Base-by-base conservation (phyloP, 2,329 filamentous ascomycete species). In the Aspergillus unguis region DNA sequence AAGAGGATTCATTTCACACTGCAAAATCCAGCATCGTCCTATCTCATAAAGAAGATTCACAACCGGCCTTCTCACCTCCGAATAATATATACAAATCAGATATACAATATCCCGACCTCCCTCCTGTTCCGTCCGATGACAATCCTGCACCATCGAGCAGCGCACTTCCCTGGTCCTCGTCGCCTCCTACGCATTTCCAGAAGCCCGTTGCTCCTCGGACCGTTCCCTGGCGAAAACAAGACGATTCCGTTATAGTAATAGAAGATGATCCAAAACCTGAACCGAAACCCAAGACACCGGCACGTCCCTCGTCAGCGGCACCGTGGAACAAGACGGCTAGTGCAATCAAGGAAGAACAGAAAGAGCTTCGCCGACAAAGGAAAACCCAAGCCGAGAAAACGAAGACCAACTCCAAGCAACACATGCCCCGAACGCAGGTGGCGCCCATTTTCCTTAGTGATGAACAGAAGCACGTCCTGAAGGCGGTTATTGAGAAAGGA, bases 391-490 rank as follows among this genome's bases (percentile, higher is more conserved):
- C 32, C 2, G 72, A 75, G 36, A 74, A 79, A 35, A 71, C 75
- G 8, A 68, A 68, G 26, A 65, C 67, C 35, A 77, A 58, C 29
- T 68, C 58, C 70, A 74, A 55, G 74, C 73, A 55, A 70, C 71
- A 59, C 40, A 60, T 49, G 41, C 63, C 54, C 23, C 66, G 38
- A 46, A 62, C 55, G 58, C 76, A 64, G 55, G 70, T 82, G 51
- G 73, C 82, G 27, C 73, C 80, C 7, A 80, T 95, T 7, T 85
- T 86, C 51, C 77, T 99, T 33, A 96, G 90, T 67, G 82, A 87
- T 9, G 94, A 99, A 68, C 94, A 99, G 71, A 81, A 84, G 54
- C 84, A 88, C 53, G 90, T 99, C 8, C 77, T 95, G 52, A 85
- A 90, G 42, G 77, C 96, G 23, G 92, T 99, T 7, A 81, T 90